phyloP scores from a whole-genome alignment of 148 eudicot genomes.

The Euryodendron excelsum region DNA sequence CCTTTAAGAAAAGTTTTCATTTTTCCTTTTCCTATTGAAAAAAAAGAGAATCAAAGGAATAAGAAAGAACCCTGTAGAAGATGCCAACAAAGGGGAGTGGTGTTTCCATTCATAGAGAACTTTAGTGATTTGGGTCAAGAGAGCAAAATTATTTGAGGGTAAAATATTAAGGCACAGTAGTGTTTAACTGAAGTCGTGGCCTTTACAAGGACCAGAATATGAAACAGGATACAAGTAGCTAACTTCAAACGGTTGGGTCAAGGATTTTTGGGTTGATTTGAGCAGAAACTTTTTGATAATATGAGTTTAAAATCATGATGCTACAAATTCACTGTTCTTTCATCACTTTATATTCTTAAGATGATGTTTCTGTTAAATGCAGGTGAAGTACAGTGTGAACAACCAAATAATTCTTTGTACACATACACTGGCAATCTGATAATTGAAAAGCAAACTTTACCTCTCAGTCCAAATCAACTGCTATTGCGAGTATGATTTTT shows the following conservation, averaged over 20 bases:
- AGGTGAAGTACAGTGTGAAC: constrained; percentile 98
- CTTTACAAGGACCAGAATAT: background rate
- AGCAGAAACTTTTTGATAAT: background rate
- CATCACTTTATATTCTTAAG: background rate
- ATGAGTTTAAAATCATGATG: background rate
- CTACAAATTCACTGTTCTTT: background rate
- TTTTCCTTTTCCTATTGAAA: background rate
- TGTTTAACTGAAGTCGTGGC: background rate
- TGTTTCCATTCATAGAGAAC: background rate
- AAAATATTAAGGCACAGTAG: background rate
- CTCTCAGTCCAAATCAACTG: constrained; percentile 90
- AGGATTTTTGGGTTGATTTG: background rate
- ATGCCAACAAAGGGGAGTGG: too few relatives aligned
- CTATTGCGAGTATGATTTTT: constrained; percentile 65
- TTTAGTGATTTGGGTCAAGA: background rate
- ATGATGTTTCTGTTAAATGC: constrained; percentile 22
- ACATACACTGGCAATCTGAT: constrained; percentile 95
- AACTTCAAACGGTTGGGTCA: background rate
- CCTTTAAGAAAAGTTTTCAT: background rate
- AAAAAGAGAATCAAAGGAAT: too few relatives aligned
- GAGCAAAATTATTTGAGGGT: background rate
- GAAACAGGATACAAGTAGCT: background rate
- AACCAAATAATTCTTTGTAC: constrained; percentile 95
- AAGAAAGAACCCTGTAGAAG: too few relatives aligned
- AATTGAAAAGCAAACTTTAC: constrained; percentile 76